phyloP scores from a whole-genome alignment of 371 early-diverging fungal genomes.

The Mucor velutinosus region DNA sequence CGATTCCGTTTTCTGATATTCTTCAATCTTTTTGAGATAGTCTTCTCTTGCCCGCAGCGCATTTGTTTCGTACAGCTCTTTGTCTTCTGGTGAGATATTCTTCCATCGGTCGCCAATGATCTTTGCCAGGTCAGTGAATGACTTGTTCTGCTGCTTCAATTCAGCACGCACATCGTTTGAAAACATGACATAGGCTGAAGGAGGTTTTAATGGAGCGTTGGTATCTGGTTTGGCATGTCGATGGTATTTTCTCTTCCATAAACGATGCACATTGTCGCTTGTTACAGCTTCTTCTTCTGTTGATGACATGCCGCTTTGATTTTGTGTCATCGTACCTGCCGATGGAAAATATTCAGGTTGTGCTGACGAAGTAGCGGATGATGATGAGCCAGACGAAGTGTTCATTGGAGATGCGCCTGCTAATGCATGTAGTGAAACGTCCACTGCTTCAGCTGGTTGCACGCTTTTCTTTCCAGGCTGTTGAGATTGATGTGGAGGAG shows the following conservation, averaged over 20 bases:
- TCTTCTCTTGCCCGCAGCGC: conserved; percentile 40
- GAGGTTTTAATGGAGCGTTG: conserved; percentile 56
- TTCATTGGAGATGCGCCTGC: neutral
- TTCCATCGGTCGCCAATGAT: conserved; percentile 56
- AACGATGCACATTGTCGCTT: conserved; percentile 31
- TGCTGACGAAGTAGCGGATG: conserved; percentile 3
- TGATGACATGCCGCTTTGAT: conserved; percentile 36
- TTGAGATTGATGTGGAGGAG: neutral
- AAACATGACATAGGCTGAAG: conserved; percentile 63
- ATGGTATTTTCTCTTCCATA: conserved; percentile 53
- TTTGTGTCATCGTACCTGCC: conserved; percentile 29
- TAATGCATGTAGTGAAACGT: conserved; percentile 4
- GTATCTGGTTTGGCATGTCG: conserved; percentile 56
- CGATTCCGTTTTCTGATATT: conserved; percentile 46
- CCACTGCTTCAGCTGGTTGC: conserved; percentile 9
- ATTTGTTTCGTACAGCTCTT: conserved; percentile 33
- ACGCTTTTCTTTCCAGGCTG: neutral
- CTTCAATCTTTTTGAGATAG: conserved; percentile 33
- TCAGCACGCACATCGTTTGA: conserved; percentile 53
- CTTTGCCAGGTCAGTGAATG: conserved; percentile 56
- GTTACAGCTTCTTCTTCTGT: conserved; percentile 48
- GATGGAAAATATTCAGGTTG: conserved; percentile 25
- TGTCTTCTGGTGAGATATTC: conserved; percentile 33
- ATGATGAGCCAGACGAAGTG: neutral
- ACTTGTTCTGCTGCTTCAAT: conserved; percentile 43